Evolutionary conservation across 257 asterid genomes (phyloP).

Genomic region (Apocynum venetum): DNA sequence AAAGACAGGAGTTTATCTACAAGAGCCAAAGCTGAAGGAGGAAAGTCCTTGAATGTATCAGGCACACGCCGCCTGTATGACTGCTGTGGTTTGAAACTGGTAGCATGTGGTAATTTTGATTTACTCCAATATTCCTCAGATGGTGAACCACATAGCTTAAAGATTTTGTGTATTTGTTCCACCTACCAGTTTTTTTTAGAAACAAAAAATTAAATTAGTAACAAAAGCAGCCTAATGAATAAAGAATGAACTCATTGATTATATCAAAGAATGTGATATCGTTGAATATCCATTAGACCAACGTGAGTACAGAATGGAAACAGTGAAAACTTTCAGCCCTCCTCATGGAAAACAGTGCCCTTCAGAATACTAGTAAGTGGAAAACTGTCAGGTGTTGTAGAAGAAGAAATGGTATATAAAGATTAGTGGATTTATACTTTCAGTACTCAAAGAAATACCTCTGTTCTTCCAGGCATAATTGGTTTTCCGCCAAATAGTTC

Average conservation of each 20-base stretch:
- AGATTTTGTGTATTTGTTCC: slow-evolving; percentile 94
- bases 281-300: background rate
- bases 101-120: slow-evolving; percentile 67
- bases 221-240: slow-evolving; percentile 2
- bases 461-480: slow-evolving; percentile 98
- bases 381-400: background rate
- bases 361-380: background rate
- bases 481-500: slow-evolving; percentile 77
- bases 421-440: background rate
- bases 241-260: background rate
- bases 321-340: background rate
- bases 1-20: slow-evolving; percentile 67
- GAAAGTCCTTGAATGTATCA: slow-evolving; percentile 71
- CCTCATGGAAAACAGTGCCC: background rate
- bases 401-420: background rate
- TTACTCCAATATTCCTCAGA: slow-evolving; percentile 68
- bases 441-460: slow-evolving; percentile 37
- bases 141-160: slow-evolving; percentile 96
- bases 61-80: slow-evolving; percentile 57
- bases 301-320: background rate
- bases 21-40: slow-evolving; percentile 66
- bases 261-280: background rate
- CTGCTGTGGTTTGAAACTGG: slow-evolving; percentile 67
- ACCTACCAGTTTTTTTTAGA: slow-evolving; percentile 38
- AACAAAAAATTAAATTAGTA: background rate